Base-by-base conservation (phyloP, 2,329 filamentous ascomycete species). In the Diaporthe ampelina region DNA sequence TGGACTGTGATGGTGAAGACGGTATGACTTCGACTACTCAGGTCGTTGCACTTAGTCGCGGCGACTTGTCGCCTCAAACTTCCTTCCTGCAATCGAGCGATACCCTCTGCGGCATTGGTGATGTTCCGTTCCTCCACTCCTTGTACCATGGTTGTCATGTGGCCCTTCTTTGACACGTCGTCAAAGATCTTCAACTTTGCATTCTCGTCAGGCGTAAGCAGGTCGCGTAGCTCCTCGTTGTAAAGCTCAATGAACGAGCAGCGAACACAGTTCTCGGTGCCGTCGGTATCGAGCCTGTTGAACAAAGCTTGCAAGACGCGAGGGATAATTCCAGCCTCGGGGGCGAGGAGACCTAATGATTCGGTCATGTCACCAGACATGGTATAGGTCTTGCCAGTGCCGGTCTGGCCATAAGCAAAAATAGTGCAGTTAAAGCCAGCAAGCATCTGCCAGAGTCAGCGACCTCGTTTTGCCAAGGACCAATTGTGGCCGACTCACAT, bases 231-330 rank as follows among this genome's bases (percentile, higher is more conserved):
- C 80, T 99, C 97, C 83, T 99, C 97, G 81, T 99, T 99, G 86
- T 99, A 99, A 0, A 99, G 87, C 82, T 99, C 97, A 79, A 99
- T 98, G 81, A 98, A 99, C 0, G 97, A 99, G 85, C 95, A 98
- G 81, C 98, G 98, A 79, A 99, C 95, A 32, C 93, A 95, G 82
- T 92, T 95, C 80, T 99, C 97, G 1, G 89, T 90, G 29, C 93
- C 93, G 57, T 95, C 93, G 29, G 89, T 85, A 75, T 97, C 94
- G 9, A 99, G 91, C 81, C 94, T 96, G 78, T 90, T 90, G 84
- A 99, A 99, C 0, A 99, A 88, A 0, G 94, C 91, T 80, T 98
- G 93, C 0, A 99, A 87, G 0, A 95, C 95, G 65, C 97, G 93
- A 32, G 97, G 97, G 76, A 99, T 97, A 78, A 99, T 98, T 79